Conservation (phyloP, 2,329 filamentous ascomycete species). For the Fusarium incarnatum region DNA sequence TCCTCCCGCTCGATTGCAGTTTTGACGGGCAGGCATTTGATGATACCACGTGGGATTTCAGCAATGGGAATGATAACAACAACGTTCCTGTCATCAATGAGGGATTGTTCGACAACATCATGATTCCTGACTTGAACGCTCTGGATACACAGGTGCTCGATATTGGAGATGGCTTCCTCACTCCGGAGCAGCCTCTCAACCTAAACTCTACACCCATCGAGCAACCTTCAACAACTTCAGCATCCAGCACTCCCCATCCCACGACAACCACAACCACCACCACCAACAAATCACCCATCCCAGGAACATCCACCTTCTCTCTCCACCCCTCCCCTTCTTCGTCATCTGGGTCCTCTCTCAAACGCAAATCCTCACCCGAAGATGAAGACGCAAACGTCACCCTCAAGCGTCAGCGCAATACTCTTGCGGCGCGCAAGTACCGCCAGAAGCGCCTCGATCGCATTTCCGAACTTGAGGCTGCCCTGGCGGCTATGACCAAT, state of each 20-base stretch:
- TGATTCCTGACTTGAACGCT: slow-evolving; percentile 19
- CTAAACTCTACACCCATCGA: slow-evolving; percentile 30
- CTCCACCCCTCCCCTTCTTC: slow-evolving; percentile 36
- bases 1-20: slow-evolving; percentile 29
- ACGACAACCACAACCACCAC: slow-evolving; percentile 1
- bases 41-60: slow-evolving; percentile 28
- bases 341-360: slow-evolving; percentile 34
- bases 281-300: slow-evolving; percentile 38
- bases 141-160: slow-evolving; percentile 23
- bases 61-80: not conserved
- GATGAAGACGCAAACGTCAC: slow-evolving; percentile 45
- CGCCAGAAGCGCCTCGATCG: slow-evolving; percentile 77
- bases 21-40: slow-evolving; percentile 24
- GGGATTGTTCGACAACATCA: slow-evolving; percentile 33
- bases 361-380: slow-evolving; percentile 42
- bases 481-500: slow-evolving; percentile 67
- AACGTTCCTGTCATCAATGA: slow-evolving; percentile 1
- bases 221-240: slow-evolving; percentile 10
- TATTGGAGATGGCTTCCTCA: slow-evolving; percentile 34
- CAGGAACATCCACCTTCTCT: slow-evolving; percentile 42
- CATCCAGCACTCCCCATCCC: slow-evolving; percentile 19
- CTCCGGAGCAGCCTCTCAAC: slow-evolving; percentile 28
- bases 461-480: slow-evolving; percentile 69
- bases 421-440: slow-evolving; percentile 77
- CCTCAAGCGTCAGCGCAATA: slow-evolving; percentile 74